Evolutionary conservation across 2,329 filamentous ascomycete species (phyloP).

Genomic region (Alternaria sp.): DNA sequence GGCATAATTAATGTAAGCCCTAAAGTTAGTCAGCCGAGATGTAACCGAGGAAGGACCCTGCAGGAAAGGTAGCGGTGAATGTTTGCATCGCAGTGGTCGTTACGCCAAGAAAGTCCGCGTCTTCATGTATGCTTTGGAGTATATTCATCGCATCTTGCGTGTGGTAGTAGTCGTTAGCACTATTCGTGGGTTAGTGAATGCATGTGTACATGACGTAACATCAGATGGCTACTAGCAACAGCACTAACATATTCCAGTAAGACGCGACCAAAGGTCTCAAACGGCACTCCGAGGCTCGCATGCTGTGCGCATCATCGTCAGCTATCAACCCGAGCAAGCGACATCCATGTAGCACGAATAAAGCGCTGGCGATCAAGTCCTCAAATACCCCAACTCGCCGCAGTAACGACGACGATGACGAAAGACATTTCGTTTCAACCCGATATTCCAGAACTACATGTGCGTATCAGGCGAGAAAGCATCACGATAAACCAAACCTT

Average conservation of each 20-base stretch:
- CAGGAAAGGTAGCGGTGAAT: background rate
- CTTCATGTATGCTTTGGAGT: background rate
- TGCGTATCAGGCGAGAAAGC: background rate
- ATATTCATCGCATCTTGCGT: background rate
- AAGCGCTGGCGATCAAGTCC: background rate
- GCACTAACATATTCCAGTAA: background rate
- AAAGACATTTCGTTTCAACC: background rate
- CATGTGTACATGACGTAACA: background rate
- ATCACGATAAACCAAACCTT: background rate
- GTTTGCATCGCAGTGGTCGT: background rate
- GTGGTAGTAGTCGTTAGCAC: background rate
- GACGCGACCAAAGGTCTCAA: background rate
- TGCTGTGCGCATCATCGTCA: background rate
- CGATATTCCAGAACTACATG: background rate
- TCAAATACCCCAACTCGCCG: background rate
- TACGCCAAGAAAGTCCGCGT: background rate
- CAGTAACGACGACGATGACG: background rate
- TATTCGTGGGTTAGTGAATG: background rate
- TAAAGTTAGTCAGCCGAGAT: background rate
- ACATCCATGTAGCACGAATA: background rate
- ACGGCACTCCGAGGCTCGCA: background rate
- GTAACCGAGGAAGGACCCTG: background rate
- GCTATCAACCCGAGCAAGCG: background rate
- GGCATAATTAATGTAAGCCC: background rate
- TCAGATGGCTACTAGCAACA: background rate